A percentile compares a stretch with the other conserved stretches of the same genome.
phyloP scores from a whole-genome alignment of 805 yeast species.

The Candida chauliodis region DNA sequence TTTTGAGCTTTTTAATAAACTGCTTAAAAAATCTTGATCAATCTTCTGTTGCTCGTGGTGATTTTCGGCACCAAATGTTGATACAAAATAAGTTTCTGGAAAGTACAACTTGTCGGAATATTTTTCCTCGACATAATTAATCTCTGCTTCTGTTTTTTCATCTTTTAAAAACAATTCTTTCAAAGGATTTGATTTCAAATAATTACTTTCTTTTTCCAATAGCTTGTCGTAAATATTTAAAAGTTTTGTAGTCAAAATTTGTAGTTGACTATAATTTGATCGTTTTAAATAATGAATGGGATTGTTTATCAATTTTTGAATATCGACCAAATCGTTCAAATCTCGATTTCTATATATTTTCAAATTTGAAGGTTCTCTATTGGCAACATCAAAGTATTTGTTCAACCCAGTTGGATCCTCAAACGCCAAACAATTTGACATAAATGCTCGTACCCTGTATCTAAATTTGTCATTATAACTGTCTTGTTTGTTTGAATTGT shows the following conservation, averaged over 20 bases:
- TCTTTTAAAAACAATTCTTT: constrained; percentile 16
- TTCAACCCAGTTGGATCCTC: constrained; percentile 46
- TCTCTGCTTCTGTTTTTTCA: constrained; percentile 13
- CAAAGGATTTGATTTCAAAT: constrained; percentile 14
- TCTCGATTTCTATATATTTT: constrained; percentile 21
- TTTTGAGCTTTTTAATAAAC: constrained; percentile 16
- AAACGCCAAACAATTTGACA: constrained; percentile 29
- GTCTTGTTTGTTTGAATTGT: constrained; percentile 33
- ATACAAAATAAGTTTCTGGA: constrained; percentile 35
- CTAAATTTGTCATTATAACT: constrained; percentile 37
- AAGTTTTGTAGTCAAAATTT: constrained; percentile 20
- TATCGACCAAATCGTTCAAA: constrained; percentile 28
- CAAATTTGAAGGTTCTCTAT: constrained; percentile 22
- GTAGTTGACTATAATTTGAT: constrained; percentile 17
- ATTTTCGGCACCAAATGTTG: constrained; percentile 23
- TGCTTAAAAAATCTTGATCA: constrained; percentile 3
- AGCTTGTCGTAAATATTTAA: constrained; percentile 25
- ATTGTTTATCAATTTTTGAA: constrained; percentile 30
- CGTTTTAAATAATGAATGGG: constrained; percentile 30
- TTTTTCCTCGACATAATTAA: constrained; percentile 15
- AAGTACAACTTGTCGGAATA: constrained; percentile 20
- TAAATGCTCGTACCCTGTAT: constrained; percentile 31
- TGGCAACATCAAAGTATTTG: constrained; percentile 32
- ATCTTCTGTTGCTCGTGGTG: constrained; percentile 17
- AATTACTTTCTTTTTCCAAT: constrained; percentile 26